phyloP scores from a whole-genome alignment of 2,329 filamentous ascomycete genomes.

The Malbranchea zuffiana region DNA sequence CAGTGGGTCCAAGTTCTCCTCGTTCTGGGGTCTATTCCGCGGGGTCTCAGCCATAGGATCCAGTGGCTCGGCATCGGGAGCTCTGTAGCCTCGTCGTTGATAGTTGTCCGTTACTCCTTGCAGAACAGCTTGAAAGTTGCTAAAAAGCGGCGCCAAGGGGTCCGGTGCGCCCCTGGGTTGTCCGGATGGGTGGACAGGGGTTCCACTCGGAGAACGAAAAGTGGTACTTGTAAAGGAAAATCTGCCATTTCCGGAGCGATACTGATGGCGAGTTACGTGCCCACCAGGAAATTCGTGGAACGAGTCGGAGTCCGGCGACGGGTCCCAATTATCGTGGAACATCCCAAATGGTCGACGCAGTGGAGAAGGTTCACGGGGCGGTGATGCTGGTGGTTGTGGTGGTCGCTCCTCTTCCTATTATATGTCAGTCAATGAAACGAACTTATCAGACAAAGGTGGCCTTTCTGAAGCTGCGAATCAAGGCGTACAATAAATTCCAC shows the following conservation, averaged over 20 bases:
- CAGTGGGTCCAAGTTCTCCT: not conserved
- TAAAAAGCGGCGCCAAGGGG: slow-evolving; percentile 22
- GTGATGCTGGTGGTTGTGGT: slow-evolving; percentile 20
- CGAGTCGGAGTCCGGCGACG: not conserved
- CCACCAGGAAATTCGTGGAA: slow-evolving; percentile 13
- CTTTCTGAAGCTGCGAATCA: slow-evolving; percentile 6
- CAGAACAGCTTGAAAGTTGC: slow-evolving; percentile 38
- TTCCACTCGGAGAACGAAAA: slow-evolving; percentile 16
- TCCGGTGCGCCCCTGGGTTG: slow-evolving; percentile 16
- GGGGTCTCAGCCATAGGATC: not conserved
- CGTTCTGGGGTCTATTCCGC: not conserved
- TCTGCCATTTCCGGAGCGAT: slow-evolving; percentile 38
- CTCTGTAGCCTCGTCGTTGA: not conserved
- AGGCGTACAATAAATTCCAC: slow-evolving; percentile 65
- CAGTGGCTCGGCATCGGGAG: slow-evolving; percentile 1
- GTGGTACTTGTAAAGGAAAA: slow-evolving; percentile 32
- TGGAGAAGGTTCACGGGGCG: slow-evolving; percentile 12
- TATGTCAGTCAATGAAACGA: slow-evolving; percentile 5
- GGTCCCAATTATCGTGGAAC: not conserved
- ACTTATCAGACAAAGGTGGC: not conserved
- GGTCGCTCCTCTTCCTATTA: slow-evolving; percentile 13
- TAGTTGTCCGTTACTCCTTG: slow-evolving; percentile 28
- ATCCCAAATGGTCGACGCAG: not conserved
- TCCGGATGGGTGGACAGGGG: slow-evolving; percentile 15
- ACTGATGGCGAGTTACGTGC: slow-evolving; percentile 28